Percentiles rank a stretch among this genome's conserved stretches.
Conservation (phyloP, 345 rosid species). For the Rhizophora apiculata region DNA sequence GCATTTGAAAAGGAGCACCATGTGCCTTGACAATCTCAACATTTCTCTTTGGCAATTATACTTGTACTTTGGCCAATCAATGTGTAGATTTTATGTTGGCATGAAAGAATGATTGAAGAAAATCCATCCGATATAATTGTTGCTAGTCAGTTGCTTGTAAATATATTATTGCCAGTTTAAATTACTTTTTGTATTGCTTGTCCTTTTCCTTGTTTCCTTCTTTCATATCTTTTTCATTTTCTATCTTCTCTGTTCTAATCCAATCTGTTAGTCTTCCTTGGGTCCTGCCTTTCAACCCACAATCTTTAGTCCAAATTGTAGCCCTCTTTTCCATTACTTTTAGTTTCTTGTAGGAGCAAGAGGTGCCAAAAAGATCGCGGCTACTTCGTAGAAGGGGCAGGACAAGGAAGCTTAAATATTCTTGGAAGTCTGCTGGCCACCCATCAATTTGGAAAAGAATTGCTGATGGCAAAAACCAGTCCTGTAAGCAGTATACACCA, state of each 20-base stretch:
- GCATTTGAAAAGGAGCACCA: slow-evolving; percentile 4
- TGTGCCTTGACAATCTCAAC: not conserved
- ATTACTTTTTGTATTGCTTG: not conserved
- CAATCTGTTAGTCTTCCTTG: not conserved
- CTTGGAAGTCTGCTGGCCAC: slow-evolving; percentile 76
- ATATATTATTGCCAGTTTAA: not conserved
- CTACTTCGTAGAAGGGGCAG: slow-evolving; percentile 65
- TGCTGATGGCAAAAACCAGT: slow-evolving; percentile 54
- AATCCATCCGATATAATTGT: slow-evolving; percentile 6
- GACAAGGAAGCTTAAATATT: slow-evolving; percentile 84
- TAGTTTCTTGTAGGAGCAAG: slow-evolving; percentile 59
- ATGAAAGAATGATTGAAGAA: slow-evolving; percentile 5
- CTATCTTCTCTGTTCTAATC: not conserved
- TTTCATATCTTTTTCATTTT: not conserved
- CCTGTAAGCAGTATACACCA: slow-evolving; percentile 76
- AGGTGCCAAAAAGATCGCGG: slow-evolving; percentile 50
- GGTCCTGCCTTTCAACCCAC: not conserved
- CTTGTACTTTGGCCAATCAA: not conserved
- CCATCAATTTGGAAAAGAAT: slow-evolving; percentile 70
- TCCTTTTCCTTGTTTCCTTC: not conserved
- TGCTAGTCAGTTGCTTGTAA: slow-evolving; percentile 1
- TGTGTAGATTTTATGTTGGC: not conserved
- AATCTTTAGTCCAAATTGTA: slow-evolving; percentile 10
- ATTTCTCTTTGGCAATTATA: not conserved
- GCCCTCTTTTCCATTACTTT: slow-evolving; percentile 11